A percentile compares a stretch with the other conserved stretches of the same genome.
These are phyloP conservation scores for Aureobasidium sp. DNA, from an alignment of 2,329 filamentous ascomycete species.

Conservation along the genomic window DNA sequence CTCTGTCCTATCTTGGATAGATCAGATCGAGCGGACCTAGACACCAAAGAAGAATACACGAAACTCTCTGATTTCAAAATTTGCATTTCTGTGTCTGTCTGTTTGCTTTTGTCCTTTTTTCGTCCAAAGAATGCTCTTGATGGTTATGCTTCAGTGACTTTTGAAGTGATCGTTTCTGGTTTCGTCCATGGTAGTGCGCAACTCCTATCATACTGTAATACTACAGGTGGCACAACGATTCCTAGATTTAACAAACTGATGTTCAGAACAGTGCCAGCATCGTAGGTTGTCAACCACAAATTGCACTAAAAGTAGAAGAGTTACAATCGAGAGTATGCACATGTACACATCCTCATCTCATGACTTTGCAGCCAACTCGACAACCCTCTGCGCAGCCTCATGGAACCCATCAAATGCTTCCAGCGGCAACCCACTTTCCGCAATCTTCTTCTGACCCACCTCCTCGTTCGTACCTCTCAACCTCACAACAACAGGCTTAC, in stretches of 20 bases:
- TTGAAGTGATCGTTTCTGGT: background rate
- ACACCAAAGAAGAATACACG: background rate
- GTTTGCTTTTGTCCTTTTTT: background rate
- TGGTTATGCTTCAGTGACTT: background rate
- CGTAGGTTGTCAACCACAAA: too few species aligned
- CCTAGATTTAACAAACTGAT: too few species aligned
- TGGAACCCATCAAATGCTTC: constrained; percentile 70
- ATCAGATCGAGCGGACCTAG: background rate
- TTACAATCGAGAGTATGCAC: background rate
- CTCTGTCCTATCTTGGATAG: background rate
- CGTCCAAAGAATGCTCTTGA: background rate
- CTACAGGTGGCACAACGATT: too few species aligned
- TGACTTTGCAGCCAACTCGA: constrained; percentile 45
- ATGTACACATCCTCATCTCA: background rate
- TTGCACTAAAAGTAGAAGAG: too few species aligned
- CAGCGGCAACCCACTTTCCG: constrained; percentile 59
- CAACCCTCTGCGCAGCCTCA: constrained; percentile 61
- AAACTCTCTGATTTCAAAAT: background rate
- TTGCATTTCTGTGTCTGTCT: background rate
- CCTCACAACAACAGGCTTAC: constrained; percentile 66
- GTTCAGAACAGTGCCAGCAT: too few species aligned
- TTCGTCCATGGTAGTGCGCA: too few species aligned
- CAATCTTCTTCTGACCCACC: constrained; percentile 62
- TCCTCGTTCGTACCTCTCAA: constrained; percentile 69
- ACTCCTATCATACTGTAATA: too few species aligned